Base-by-base conservation (phyloP, 2,329 filamentous ascomycete species). In the Ascocoryne sarcoides region DNA sequence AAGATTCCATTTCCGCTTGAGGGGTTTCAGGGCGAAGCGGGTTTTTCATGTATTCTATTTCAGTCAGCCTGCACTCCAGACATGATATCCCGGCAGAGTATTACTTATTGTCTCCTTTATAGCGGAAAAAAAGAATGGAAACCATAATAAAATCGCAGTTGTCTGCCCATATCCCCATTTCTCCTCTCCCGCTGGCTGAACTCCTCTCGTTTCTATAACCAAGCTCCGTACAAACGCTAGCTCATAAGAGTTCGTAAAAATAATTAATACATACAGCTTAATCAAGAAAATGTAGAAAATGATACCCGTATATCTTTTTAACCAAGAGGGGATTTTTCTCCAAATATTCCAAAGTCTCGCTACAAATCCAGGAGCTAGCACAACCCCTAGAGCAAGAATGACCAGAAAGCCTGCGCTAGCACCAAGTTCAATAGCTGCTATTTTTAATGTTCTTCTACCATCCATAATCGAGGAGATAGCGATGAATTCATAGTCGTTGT, bases 21-120 rank as follows among this genome's bases (percentile, higher is more conserved):
- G 29, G 29, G 16, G 12, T 31, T 31, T 31, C 5, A 31, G 5
- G n/a, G n/a, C 12, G 29, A 31, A 14, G 12, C 29, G 5, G 4
- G 29, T 31, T 31, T 31, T 15, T 31, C 12, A 31, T 31, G 16
- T 31, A 31, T 31, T 31, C 29, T 31, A 31, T 31, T 31, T n/a
- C 29, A 31, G 29, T 31, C 29, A 31, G 29, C 16, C n/a, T 31
- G 16, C 29, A 5, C 29, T 31, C 5, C n/a, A 31, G 29, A n/a
- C 5, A 31, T 31, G 12, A 31, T 31, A 31, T 31, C 12, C 29
- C n/a, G n/a, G 12, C 29, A 31, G 12, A 31, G 16, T 31, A 31
- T 36, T 3, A 36, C 34, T 14, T 9, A 36, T 28, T n/a, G 34
- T 36, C 34, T 36, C 34, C 20, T 36, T 36, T 16, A 15, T 36